Evolutionary conservation across 345 rosid genomes (phyloP).

Genomic region (Gossypium mustelinum): DNA sequence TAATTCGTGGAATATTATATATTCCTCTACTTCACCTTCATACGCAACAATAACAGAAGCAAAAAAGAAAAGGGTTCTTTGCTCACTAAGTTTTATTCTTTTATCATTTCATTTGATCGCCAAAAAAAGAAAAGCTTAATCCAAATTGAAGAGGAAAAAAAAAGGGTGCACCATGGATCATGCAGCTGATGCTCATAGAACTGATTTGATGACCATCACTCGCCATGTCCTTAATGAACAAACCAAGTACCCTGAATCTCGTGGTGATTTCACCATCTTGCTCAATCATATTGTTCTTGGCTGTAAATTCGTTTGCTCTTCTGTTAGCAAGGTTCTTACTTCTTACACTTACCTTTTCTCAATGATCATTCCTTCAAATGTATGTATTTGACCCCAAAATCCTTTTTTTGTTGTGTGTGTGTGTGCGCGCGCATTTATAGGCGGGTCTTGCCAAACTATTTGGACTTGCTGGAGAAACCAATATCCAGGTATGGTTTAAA

Average conservation of each 20-base stretch:
- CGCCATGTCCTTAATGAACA: slow-evolving; percentile 62
- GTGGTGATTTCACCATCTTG: slow-evolving; percentile 73
- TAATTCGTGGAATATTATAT: neutral
- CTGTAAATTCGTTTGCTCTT: slow-evolving; percentile 76
- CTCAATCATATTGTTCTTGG: slow-evolving; percentile 75
- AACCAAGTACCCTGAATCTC: slow-evolving; percentile 63
- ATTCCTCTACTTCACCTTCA: neutral
- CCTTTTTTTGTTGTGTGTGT: neutral
- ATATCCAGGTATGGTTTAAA: slow-evolving; percentile 48
- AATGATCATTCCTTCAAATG: too few relatives aligned
- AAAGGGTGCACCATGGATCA: slow-evolving; percentile 48
- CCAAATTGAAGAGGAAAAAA: neutral
- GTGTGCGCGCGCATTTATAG: slow-evolving; percentile 24
- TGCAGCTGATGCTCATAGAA: slow-evolving; percentile 48
- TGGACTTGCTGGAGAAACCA: slow-evolving; percentile 78
- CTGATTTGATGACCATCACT: slow-evolving; percentile 82
- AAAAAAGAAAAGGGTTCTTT: neutral
- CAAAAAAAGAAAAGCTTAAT: neutral
- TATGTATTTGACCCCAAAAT: neutral
- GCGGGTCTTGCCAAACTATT: slow-evolving; percentile 75
- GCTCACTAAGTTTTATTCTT: neutral
- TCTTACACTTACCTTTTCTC: neutral
- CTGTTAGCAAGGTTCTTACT: slow-evolving; percentile 56
- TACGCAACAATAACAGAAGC: neutral
- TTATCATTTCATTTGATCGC: neutral